Conservation (phyloP, 129 eudicot genomes). For the Flaveria trinervia region DNA sequence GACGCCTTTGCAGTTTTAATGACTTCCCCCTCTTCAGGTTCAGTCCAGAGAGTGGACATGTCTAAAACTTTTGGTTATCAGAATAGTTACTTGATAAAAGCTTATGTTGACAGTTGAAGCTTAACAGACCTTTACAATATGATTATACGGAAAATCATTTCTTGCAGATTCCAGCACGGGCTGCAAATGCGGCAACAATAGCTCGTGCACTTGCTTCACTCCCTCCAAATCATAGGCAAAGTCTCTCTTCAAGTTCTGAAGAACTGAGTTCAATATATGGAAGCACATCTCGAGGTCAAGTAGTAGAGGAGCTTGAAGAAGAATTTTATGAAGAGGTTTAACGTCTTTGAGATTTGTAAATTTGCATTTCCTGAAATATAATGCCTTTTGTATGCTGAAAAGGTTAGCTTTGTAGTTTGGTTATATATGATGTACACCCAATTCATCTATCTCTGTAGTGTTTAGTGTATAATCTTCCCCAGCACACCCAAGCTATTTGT, state of each 20-base stretch:
- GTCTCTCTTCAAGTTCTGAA: slow-evolving; percentile 82
- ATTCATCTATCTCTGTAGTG: not conserved
- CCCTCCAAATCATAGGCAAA: slow-evolving; percentile 82
- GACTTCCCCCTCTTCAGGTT: not conserved
- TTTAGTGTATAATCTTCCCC: slow-evolving; percentile 2
- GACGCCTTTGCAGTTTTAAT: not conserved
- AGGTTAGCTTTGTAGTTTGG: slow-evolving; percentile 9
- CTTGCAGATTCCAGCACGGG: slow-evolving; percentile 87
- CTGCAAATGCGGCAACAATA: slow-evolving; percentile 94
- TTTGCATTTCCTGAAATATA: slow-evolving; percentile 18
- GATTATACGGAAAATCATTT: slow-evolving; percentile 18
- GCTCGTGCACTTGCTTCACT: slow-evolving; percentile 94
- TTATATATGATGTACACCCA: not conserved
- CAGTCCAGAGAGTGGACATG: slow-evolving; percentile 8
- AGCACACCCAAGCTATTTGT: slow-evolving; percentile 13
- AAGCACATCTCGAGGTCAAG: slow-evolving; percentile 57
- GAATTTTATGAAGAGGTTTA: slow-evolving; percentile 92
- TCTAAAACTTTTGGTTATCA: not conserved
- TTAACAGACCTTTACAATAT: slow-evolving; percentile 13
- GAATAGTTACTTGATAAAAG: slow-evolving; percentile 13
- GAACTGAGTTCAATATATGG: slow-evolving; percentile 88
- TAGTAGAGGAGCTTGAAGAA: slow-evolving; percentile 78
- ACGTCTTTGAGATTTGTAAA: slow-evolving; percentile 27
- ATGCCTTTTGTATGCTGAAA: not conserved
- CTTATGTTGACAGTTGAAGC: not conserved